Evolutionary conservation across 371 early-diverging fungal species (phyloP).

Genomic region (Apophysomyces elegans): DNA sequence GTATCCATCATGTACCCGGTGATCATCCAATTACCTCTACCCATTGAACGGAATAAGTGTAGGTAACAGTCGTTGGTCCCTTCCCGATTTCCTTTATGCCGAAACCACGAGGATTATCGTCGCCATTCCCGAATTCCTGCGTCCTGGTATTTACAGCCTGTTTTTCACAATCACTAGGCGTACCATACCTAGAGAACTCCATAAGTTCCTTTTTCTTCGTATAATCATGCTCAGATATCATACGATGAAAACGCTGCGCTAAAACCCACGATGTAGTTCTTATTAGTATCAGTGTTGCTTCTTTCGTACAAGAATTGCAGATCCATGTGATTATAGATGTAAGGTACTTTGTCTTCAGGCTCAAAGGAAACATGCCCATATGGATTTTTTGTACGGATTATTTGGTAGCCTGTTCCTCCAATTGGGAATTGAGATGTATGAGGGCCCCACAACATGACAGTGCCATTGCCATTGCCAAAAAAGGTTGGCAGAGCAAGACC

Average conservation of each 20-base stretch:
- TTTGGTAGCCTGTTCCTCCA: too few species aligned
- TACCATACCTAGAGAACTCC: conserved; percentile 22
- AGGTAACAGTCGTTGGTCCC: conserved; percentile 43
- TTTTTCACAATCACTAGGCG: conserved; percentile 30
- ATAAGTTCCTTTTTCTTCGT: not conserved
- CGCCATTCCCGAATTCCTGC: too few species aligned
- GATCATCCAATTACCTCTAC: conserved; percentile 34
- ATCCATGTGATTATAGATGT: conserved; percentile 61
- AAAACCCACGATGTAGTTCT: conserved; percentile 60
- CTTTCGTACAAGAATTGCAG: conserved; percentile 60
- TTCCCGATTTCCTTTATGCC: conserved; percentile 42
- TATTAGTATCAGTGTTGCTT: conserved; percentile 27
- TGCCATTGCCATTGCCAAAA: too few species aligned
- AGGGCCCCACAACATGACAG: conserved; percentile 6
- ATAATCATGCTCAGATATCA: conserved; percentile 3
- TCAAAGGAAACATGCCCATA: conserved; percentile 1
- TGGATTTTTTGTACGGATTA: conserved; percentile 2
- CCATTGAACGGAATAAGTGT: conserved; percentile 68
- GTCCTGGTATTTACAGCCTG: too few species aligned
- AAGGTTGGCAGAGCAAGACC: conserved; percentile 22
- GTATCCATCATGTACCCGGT: not conserved
- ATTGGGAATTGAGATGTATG: not conserved
- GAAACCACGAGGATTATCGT: conserved; percentile 6
- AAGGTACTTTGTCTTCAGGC: conserved; percentile 12
- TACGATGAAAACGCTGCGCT: conserved; percentile 64